These are phyloP conservation scores for Pontederia paniculata DNA, from an alignment of 176 grass and related monocot species.

Conservation along the genomic window DNA sequence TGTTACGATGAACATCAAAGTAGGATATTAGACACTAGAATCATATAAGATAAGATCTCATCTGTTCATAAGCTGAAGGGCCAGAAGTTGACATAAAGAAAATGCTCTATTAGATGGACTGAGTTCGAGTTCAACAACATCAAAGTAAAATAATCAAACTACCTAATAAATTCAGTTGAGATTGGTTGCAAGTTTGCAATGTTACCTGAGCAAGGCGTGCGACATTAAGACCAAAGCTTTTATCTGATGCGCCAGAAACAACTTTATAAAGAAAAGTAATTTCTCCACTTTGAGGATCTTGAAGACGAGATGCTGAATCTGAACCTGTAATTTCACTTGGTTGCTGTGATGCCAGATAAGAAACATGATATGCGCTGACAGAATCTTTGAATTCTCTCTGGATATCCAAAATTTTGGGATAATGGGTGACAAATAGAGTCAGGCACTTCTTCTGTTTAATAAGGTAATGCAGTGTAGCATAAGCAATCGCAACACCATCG, in stretches of 20 bases:
- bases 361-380: conserved; percentile 77
- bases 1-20: no score
- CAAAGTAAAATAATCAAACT: not conserved
- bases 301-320: conserved; percentile 14
- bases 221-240: conserved; percentile 95
- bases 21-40: no score
- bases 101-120: not conserved
- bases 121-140: conserved; percentile 4
- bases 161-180: conserved; percentile 4
- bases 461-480: conserved; percentile 67
- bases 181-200: not conserved
- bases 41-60: no score
- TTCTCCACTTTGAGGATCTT: conserved; percentile 31
- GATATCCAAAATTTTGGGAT: conserved; percentile 87
- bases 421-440: conserved; percentile 88
- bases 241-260: conserved; percentile 75
- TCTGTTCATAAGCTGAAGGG: no score
- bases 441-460: conserved; percentile 56
- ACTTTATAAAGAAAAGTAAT: conserved; percentile 97
- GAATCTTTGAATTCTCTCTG: conserved; percentile 65
- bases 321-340: conserved; percentile 30
- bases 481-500: conserved; percentile 86
- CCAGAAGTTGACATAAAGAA: no score
- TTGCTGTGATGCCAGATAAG: conserved; percentile 47
- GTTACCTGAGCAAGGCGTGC: conserved; percentile 83